These are phyloP conservation scores for Pseudoperonospora humuli DNA, from an alignment of 352 stramenopile genomes.

Conservation along the genomic window DNA sequence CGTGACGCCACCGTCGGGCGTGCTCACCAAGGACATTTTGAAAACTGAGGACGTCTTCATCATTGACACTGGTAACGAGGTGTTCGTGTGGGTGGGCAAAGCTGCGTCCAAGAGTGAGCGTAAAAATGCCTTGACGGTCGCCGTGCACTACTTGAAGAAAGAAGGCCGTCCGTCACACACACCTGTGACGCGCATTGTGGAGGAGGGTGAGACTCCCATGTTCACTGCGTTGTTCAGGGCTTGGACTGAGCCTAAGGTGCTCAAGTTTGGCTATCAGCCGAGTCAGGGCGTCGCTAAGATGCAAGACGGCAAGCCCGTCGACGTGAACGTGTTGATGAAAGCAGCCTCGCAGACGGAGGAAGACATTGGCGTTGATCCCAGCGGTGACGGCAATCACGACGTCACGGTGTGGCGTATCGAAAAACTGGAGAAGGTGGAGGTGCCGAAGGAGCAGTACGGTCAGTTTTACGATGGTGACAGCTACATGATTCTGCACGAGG, in stretches of 20 bases:
- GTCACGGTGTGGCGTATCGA: conserved; percentile 89
- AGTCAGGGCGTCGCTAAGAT: conserved; percentile 38
- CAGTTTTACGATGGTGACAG: conserved; percentile 93
- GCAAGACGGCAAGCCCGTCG: conserved; percentile 37
- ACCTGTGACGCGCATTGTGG: conserved; percentile 75
- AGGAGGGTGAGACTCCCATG: conserved; percentile 71
- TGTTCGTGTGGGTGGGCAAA: conserved; percentile 91
- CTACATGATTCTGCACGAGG: conserved; percentile 91
- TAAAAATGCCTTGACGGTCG: conserved; percentile 76
- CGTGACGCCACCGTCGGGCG: conserved; percentile 54
- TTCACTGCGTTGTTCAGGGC: conserved; percentile 84
- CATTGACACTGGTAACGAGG: conserved; percentile 79
- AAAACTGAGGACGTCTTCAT: conserved; percentile 90
- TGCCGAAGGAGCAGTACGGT: conserved; percentile 75
- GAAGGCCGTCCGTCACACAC: conserved; percentile 48
- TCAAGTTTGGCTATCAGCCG: conserved; percentile 56
- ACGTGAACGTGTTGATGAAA: conserved; percentile 55
- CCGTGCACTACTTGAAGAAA: conserved; percentile 80
- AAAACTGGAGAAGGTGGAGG: conserved; percentile 82
- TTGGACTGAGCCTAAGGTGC: conserved; percentile 61
- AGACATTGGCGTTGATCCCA: conserved; percentile 57
- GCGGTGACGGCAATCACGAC: conserved; percentile 64
- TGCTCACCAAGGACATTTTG: conserved; percentile 74
- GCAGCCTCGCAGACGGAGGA: conserved; percentile 43
- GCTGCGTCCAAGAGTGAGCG: conserved; percentile 76